These are phyloP conservation scores for Candida glucosophila DNA, from an alignment of 1,139 yeast species.

Conservation along the genomic window DNA sequence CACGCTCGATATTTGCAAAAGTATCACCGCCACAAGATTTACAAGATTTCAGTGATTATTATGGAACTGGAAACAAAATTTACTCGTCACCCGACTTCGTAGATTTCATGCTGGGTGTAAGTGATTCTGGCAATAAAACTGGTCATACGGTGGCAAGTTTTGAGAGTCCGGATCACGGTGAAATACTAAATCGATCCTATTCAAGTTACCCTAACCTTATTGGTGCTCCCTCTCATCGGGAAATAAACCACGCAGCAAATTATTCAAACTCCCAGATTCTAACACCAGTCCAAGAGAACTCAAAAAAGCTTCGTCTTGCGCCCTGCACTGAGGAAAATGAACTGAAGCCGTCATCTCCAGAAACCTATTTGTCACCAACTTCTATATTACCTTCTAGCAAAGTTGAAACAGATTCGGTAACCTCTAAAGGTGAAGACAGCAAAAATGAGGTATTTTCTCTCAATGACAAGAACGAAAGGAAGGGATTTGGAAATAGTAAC, in stretches of 20 bases:
- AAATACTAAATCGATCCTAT: constrained; percentile 25
- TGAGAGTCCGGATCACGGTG: constrained; percentile 27
- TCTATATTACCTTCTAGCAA: background rate
- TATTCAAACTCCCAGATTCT: no score
- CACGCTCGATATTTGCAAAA: constrained; percentile 60
- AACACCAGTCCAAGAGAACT: constrained; percentile 5
- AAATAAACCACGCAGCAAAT: no score
- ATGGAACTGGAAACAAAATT: constrained; percentile 63
- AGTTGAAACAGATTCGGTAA: no score
- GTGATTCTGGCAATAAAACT: constrained; percentile 13
- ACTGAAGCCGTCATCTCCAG: constrained; percentile 11
- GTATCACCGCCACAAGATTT: constrained; percentile 60
- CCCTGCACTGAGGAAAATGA: no score
- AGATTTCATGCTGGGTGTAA: constrained; percentile 32
- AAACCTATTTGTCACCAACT: constrained; percentile 12
- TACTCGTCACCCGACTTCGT: constrained; percentile 44
- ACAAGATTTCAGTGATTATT: constrained; percentile 41
- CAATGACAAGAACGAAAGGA: constrained; percentile 6
- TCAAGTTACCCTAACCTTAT: constrained; percentile 18
- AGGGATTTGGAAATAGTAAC: constrained; percentile 11
- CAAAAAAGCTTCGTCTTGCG: constrained; percentile 5
- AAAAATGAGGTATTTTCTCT: constrained; percentile 26
- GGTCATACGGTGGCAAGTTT: constrained; percentile 21
- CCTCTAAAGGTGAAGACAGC: no score
- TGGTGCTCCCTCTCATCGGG: constrained; percentile 1